These are phyloP conservation scores for Zangia roseola DNA, from an alignment of 768 basidiomycete species.

Conservation along the genomic window DNA sequence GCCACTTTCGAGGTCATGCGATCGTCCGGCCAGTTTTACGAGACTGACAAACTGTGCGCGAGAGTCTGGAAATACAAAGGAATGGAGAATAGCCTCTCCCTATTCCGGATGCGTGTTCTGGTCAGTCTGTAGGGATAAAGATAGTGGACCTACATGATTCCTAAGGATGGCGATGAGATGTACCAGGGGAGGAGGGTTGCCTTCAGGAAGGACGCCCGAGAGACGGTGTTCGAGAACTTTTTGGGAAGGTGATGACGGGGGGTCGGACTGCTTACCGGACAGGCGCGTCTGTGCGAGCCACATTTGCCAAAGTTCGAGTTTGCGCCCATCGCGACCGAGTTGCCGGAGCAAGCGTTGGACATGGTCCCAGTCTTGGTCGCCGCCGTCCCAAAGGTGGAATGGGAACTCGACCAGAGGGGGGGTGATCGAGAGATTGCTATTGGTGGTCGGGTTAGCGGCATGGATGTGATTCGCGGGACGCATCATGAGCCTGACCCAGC, in stretches of 20 bases:
- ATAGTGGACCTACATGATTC: constrained; percentile 52
- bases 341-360: constrained; percentile 51
- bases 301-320: constrained; percentile 69
- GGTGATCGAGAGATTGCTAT: neutral
- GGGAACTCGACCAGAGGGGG: too few relatives aligned
- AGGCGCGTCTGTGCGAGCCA: constrained; percentile 51
- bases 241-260: constrained; percentile 8
- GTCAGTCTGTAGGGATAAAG: constrained; percentile 1
- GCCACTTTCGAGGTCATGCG: constrained; percentile 26
- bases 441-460: neutral
- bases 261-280: constrained; percentile 41
- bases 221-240: constrained; percentile 5
- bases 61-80: constrained; percentile 76
- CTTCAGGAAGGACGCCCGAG: constrained; percentile 6
- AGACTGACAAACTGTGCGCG: constrained; percentile 64
- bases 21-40: constrained; percentile 46
- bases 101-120: constrained; percentile 28
- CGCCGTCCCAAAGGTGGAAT: constrained; percentile 54
- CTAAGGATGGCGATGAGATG: constrained; percentile 53
- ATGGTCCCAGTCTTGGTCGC: constrained; percentile 59
- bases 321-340: constrained; percentile 65
- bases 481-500: constrained; percentile 88
- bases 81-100: constrained; percentile 54
- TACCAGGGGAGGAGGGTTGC: constrained; percentile 34
- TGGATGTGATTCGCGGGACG: constrained; percentile 44